Evolutionary conservation across 306 rosid species (phyloP), one percentile per base, ranked within the genome.

Genomic region (Lathyrus aphaca): DNA sequence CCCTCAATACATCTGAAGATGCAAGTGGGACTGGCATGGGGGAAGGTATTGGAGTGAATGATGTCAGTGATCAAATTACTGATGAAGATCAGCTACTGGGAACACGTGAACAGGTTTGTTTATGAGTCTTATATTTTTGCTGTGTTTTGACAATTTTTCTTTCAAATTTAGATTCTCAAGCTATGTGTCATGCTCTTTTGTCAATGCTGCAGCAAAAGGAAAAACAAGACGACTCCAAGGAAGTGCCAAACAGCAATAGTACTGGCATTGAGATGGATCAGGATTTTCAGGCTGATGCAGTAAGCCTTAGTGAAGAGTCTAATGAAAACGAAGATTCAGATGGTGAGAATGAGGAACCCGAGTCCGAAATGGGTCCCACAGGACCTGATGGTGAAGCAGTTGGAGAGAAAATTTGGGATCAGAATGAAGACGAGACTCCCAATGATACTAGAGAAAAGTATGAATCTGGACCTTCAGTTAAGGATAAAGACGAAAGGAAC

Each of bases 71-170:
- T 64, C 94, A 88, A 85, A 90, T 94, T 49, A 77, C 86, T 3
- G 90, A 94, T 74, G 96, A 90, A 85, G 97, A 90, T 83, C 98
- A 94, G 84, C 77, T 93, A 69, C 86, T 84, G 73, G 96, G 88
- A 68, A 78, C 85, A 40, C 73, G 71, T 42, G 91, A 87, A 38
- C 90, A 87, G 97, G 98, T 94, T 74, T 17, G 70, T 27, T 16
- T 51, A 7, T 42, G 5, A 18, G 66, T 16, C 43, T 21, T 60
- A 2, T 72, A 49, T 23, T 21, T 72, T 75, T 44, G 50, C 27
- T 25, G 39, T 60, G 19, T 45, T 77, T 38, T 61, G 25, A 42
- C 5, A 16, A 35, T 16, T 5, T 40, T 53, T 38, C 40, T 51
- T 4, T 18, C 43, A 3, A 5, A 55, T 71, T 45, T 83, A 53